Evolutionary conservation across 176 grass and related monocot species (phyloP), one percentile per base, ranked within the genome.

Genomic region (Cenchrus purpureus): DNA sequence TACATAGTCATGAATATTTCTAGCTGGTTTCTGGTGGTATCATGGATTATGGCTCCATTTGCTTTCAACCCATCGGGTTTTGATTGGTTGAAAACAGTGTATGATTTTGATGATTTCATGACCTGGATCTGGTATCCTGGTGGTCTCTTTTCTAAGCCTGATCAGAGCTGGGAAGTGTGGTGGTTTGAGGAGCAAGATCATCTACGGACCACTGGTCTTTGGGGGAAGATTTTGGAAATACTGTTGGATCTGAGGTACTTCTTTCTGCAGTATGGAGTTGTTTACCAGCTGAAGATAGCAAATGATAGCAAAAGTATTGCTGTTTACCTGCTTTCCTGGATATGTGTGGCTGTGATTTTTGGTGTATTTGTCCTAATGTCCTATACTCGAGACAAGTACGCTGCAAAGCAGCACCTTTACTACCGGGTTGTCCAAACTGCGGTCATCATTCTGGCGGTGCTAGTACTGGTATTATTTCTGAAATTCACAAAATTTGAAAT

Each of bases 71-170:
- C 96, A 9, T 98, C 96, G 45, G 96, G 96, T 52, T 98, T 98
- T 85, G 96, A 98, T 88, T 98, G 96, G 96, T 87, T 98, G 65
- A 98, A 98, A 91, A 98, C 96, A 1, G 96, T 98, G n/a, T 95
- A 98, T 78, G 96, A 95, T 81, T 94, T 95, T 55, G 96, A 98
- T 16, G 96, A 94, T 68, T 98, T 98, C 74, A 98, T 98, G 88
- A 95, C 75, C 91, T 98, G 96, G 96, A 98, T 98, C 65, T 95
- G 96, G 96, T 89, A 73, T 85, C 87, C 90, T 8, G 91, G 91
- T 61, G 65, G 83, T 85, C 87, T 95, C 50, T 98, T 93, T 92
- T 82, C 83, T 77, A 98, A 90, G 80, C 83, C 96, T 83, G 96
- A 98, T 68, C 87, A 98, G 64, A 95, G 93, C 78, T 98, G 96